phyloP scores from a whole-genome alignment of 257 asterid species.

The Solanum peruvianum region DNA sequence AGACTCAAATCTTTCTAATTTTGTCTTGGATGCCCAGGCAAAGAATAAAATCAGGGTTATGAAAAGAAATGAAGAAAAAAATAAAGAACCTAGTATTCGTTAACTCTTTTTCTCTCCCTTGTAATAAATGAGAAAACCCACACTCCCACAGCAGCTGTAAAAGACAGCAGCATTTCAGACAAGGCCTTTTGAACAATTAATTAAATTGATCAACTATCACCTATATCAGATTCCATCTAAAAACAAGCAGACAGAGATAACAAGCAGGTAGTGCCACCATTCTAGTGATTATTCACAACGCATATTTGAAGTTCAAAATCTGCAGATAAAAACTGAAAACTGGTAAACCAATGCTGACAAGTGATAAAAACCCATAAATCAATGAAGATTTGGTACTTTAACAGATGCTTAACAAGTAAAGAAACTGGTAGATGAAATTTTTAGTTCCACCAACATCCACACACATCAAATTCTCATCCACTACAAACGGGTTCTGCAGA shows the following conservation, averaged over 20 bases:
- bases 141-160: background rate
- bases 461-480: background rate
- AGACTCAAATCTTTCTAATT: background rate
- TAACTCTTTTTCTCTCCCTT: background rate
- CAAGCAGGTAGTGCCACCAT: background rate
- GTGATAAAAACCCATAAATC: background rate
- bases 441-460: background rate
- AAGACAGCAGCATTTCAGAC: background rate
- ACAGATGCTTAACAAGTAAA: background rate
- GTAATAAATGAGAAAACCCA: background rate
- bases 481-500: background rate
- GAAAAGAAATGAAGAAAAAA: background rate
- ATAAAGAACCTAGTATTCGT: background rate
- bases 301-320: background rate
- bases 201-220: background rate
- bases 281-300: background rate
- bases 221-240: background rate
- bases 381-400: background rate
- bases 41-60: background rate
- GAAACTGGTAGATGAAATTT: background rate
- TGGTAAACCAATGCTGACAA: background rate
- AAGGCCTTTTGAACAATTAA: background rate
- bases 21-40: background rate
- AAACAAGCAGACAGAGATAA: background rate
- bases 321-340: background rate